Evolutionary conservation across 345 rosid genomes (phyloP), one percentile per base, ranked within the genome.

Genomic region (Turnera subulata): DNA sequence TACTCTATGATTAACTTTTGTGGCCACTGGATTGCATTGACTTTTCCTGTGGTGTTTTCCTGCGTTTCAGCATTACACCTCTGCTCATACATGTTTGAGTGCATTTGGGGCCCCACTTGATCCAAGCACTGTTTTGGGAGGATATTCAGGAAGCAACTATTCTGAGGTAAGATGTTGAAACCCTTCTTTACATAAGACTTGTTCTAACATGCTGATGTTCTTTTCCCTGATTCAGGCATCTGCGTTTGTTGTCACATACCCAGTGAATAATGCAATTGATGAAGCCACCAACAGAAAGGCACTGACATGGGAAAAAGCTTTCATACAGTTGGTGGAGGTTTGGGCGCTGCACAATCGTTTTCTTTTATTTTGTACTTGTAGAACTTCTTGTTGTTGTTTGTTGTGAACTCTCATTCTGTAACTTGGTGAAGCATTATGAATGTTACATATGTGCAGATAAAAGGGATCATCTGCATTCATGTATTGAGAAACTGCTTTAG

Each of bases 271-370:
- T 59, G 89, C 74, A 25, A 70, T 89, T 42, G 78, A 79, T 53
- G 82, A 78, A 59, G 64, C 75, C 61, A 79, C 80, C 52, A 92
- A 81, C 73, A 85, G 74, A 83, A 92, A 77, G 64, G 95, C 97
- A 29, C 79, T 92, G 53, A 89, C 89, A 38, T 92, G 98, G 98
- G 98, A 92, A 82, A 92, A 84, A 78, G 89, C 91, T 42, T 92
- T 92, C 75, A 80, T 92, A 70, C 84, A 72, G 63, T 72, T 89
- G 50, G 88, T 81, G 22, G 80, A 89, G 98, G 98, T 92, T 70
- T 47, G 74, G 6, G 18, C 45, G 15, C 43, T 49, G 26, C 22
- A 40, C 35, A 14, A 6, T 49, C 20, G 39, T 37, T 61, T 48
- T 56, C 6, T 33, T 24, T 45, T 18, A 54, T 20, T 9, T 24